Base-by-base conservation (phyloP, 108 stramenopile species). In the Chaetoceros tenuissimus region DNA sequence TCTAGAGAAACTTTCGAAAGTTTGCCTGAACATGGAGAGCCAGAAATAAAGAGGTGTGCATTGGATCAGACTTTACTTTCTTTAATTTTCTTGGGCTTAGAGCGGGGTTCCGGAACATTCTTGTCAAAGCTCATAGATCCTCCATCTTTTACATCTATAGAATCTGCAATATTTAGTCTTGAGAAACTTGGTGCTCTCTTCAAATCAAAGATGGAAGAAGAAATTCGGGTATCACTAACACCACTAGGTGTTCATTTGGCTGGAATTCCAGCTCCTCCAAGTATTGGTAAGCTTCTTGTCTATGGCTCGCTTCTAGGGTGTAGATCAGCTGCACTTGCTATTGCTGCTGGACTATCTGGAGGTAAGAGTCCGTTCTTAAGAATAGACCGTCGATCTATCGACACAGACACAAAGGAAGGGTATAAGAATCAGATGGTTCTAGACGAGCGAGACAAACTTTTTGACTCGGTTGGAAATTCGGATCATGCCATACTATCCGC, bases 301-400 rank as follows among this genome's bases (percentile, higher is more conserved):
- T 84, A 89, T 79, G 87, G 87, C 1, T 68, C 72, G 24, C 79
- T 93, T 30, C 63, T 93, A 19, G 87, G 87, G 25, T 93, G 92
- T 57, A 71, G 87, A 24, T 62, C 59, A 24, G 84, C 81, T 34
- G 71, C 85, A 7, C 53, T 93, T 43, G 84, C 84, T 2, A 87
- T 93, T 68, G 85, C 84, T 24, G 85, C 92, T n/a, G 83, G 78
- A 47, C 71, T 93, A 71, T 84, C 78, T 62, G 48, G 68, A 0
- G 84, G 85, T 0, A 68, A 79, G n/a, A 83, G 77, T 21, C 92
- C 87, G 0, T 93, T 93, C 54, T 60, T 89, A n/a, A 58, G 71
- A 8, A 59, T 92, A 13, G 62, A 85, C 54, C 51, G 66, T 7
- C 60, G 56, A 25, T 47, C 55, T 16, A 34, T n/a, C 24, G 60